A percentile compares a stretch with the other conserved stretches of the same genome.
These are phyloP conservation scores for Microdochium nivale DNA, from an alignment of 2,329 filamentous ascomycete species.

Conservation along the genomic window DNA sequence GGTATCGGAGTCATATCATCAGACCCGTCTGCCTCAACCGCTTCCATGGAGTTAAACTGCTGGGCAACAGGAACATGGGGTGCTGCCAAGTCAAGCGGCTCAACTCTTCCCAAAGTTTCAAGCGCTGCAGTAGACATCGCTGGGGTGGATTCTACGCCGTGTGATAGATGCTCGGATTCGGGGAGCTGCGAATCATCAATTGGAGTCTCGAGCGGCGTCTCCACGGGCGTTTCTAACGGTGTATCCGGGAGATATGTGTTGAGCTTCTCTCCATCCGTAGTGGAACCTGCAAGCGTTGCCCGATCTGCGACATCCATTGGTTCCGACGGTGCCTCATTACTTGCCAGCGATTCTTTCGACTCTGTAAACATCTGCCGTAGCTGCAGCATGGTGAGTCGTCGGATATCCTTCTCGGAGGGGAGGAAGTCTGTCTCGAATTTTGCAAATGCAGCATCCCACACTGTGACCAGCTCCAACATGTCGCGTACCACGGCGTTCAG, in stretches of 20 bases:
- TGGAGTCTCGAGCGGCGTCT: background rate
- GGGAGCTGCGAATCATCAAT: background rate
- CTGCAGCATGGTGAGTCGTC: slow-evolving; percentile 83
- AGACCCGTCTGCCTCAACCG: slow-evolving; percentile 14
- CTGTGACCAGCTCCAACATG: slow-evolving; percentile 85
- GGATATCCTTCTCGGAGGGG: slow-evolving; percentile 90
- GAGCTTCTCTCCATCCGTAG: background rate
- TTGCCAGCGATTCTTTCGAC: slow-evolving; percentile 64
- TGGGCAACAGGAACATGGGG: slow-evolving; percentile 21
- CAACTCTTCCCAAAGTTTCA: slow-evolving; percentile 34
- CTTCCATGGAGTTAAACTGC: slow-evolving; percentile 8
- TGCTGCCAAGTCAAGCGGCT: slow-evolving; percentile 41
- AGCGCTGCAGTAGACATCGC: slow-evolving; percentile 20
- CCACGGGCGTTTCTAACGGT: background rate
- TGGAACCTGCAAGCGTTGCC: background rate
- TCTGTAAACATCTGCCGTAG: slow-evolving; percentile 91
- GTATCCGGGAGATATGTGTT: background rate
- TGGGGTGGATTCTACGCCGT: slow-evolving; percentile 17
- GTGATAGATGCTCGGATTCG: slow-evolving; percentile 2
- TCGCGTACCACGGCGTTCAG: slow-evolving; percentile 82
- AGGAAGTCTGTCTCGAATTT: slow-evolving; percentile 92
- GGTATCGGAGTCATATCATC: slow-evolving; percentile 7
- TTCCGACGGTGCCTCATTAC: slow-evolving; percentile 48
- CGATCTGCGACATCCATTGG: background rate
- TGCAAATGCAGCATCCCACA: slow-evolving; percentile 85